phyloP scores from a whole-genome alignment of 2,329 filamentous ascomycete genomes.

The Lecanosticta acicola region DNA sequence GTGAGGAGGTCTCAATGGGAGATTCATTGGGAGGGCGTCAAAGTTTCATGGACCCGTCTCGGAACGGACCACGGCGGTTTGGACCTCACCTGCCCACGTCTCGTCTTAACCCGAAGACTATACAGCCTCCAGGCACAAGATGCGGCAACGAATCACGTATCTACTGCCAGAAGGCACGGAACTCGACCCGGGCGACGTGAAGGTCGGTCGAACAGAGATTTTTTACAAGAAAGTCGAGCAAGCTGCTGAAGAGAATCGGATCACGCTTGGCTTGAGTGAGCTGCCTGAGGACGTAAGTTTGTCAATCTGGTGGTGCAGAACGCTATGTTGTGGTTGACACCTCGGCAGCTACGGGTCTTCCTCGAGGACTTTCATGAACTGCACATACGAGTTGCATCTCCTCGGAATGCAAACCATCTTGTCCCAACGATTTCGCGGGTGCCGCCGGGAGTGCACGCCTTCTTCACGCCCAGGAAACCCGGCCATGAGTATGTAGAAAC shows the following conservation, averaged over 20 bases:
- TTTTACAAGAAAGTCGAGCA: slow-evolving; percentile 53
- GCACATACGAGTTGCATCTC: slow-evolving; percentile 72
- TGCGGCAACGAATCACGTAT: slow-evolving; percentile 75
- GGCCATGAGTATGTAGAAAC: slow-evolving; percentile 13
- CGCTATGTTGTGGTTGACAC: slow-evolving; percentile 1
- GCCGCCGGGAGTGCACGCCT: slow-evolving; percentile 75
- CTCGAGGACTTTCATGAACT: slow-evolving; percentile 64
- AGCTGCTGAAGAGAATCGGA: slow-evolving; percentile 70
- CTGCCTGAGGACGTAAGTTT: slow-evolving; percentile 58
- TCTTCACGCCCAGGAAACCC: slow-evolving; percentile 57
- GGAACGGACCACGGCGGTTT: neutral
- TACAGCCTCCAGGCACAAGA: slow-evolving; percentile 36
- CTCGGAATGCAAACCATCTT: slow-evolving; percentile 51
- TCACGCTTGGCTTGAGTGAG: slow-evolving; percentile 69
- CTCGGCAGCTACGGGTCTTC: slow-evolving; percentile 50
- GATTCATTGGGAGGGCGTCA: no score
- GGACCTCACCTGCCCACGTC: neutral
- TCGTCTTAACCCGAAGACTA: neutral
- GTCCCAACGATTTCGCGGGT: slow-evolving; percentile 69
- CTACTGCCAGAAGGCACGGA: slow-evolving; percentile 58
- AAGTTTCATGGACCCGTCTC: neutral
- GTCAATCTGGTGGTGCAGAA: neutral
- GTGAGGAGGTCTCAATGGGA: no score
- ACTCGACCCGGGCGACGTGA: slow-evolving; percentile 59
- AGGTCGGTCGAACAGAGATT: slow-evolving; percentile 50